Percentiles rank a stretch among this genome's conserved stretches.
Evolutionary conservation across 495 filamentous ascomycete species (phyloP).

Genomic region (Aspergillus incahuasiensis): DNA sequence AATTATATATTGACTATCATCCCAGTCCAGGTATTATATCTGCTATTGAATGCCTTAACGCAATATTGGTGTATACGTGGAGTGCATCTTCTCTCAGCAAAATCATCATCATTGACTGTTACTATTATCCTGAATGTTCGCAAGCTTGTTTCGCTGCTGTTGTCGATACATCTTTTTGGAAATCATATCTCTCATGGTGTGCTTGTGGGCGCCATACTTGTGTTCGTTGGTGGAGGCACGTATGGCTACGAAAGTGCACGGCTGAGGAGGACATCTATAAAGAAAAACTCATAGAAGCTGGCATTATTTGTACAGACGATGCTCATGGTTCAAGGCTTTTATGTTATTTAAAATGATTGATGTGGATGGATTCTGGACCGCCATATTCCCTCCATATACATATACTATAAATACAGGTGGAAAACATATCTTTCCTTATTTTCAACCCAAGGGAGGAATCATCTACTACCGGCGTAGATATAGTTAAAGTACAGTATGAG

Average conservation of each 20-base stretch:
- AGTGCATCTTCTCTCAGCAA: constrained; percentile 82
- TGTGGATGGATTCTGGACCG: background rate
- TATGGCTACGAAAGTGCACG: constrained; percentile 73
- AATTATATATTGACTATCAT: constrained; percentile 37
- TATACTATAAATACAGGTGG: background rate
- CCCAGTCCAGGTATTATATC: constrained; percentile 67
- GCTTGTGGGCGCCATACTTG: constrained; percentile 71
- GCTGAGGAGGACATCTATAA: constrained; percentile 23
- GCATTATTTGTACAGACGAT: background rate
- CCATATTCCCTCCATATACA: background rate
- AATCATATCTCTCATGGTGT: constrained; percentile 73
- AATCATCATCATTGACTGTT: constrained; percentile 85
- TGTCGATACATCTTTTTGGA: constrained; percentile 92
- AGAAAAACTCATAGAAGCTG: constrained; percentile 18
- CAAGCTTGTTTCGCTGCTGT: constrained; percentile 83
- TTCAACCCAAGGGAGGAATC: background rate
- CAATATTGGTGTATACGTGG: constrained; percentile 94
- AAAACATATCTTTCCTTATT: background rate
- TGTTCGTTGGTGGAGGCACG: constrained; percentile 81
- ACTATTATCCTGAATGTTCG: constrained; percentile 93
- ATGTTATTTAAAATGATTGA: background rate
- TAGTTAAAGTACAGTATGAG: constrained; percentile 1
- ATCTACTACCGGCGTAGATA: background rate
- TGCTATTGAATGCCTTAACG: constrained; percentile 78
- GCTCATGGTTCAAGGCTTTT: background rate